phyloP scores from a whole-genome alignment of 2,329 filamentous ascomycete genomes.

The Ambrosiella xylebori region DNA sequence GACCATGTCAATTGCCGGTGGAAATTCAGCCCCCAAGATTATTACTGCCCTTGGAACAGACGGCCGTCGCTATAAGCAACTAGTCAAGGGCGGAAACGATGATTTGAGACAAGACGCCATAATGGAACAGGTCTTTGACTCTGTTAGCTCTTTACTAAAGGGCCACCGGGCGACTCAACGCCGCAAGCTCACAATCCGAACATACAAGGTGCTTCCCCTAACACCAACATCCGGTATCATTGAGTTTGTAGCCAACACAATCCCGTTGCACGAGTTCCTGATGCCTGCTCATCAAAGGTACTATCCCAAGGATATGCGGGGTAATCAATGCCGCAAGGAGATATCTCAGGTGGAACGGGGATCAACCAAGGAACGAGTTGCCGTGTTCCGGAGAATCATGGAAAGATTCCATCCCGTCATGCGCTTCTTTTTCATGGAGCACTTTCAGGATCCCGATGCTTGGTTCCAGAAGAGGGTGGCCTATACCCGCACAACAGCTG shows the following conservation, averaged over 20 bases:
- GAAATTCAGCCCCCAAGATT: slow-evolving; percentile 86
- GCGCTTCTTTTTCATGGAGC: slow-evolving; percentile 93
- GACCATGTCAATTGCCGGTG: slow-evolving; percentile 69
- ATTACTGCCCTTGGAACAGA: slow-evolving; percentile 66
- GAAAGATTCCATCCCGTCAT: slow-evolving; percentile 82
- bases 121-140: slow-evolving; percentile 98
- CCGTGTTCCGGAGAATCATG: slow-evolving; percentile 59
- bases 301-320: slow-evolving; percentile 67
- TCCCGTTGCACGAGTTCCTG: slow-evolving; percentile 80
- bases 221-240: slow-evolving; percentile 78
- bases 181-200: slow-evolving; percentile 75
- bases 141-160: slow-evolving; percentile 78
- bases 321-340: slow-evolving; percentile 57
- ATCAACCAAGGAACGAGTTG: slow-evolving; percentile 32
- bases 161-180: slow-evolving; percentile 76
- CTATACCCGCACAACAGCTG: slow-evolving; percentile 84
- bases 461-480: slow-evolving; percentile 84
- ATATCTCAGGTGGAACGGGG: slow-evolving; percentile 50
- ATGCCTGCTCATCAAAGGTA: slow-evolving; percentile 81
- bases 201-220: slow-evolving; percentile 90
- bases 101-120: slow-evolving; percentile 92
- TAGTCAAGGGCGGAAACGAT: slow-evolving; percentile 91
- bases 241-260: slow-evolving; percentile 89
- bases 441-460: slow-evolving; percentile 82
- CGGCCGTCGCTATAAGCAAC: slow-evolving; percentile 66